phyloP scores from a whole-genome alignment of 2,329 filamentous ascomycete genomes.

The Nakataea oryzae region DNA sequence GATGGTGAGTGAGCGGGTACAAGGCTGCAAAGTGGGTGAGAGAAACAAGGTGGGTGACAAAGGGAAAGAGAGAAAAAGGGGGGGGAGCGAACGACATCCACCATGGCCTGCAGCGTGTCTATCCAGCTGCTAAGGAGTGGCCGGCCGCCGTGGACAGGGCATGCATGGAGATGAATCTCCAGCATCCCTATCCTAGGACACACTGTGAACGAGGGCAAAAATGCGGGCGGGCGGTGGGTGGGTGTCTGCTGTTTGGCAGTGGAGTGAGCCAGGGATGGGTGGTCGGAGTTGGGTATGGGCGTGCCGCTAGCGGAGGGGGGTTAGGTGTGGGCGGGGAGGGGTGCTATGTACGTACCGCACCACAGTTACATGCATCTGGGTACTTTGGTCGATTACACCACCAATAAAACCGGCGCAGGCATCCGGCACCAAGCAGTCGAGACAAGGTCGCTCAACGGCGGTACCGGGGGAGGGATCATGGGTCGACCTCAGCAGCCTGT shows the following conservation, averaged over 20 bases:
- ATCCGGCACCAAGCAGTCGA: constrained; percentile 15
- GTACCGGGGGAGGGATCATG: background rate
- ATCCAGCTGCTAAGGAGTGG: background rate
- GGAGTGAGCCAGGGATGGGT: background rate
- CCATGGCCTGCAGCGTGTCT: background rate
- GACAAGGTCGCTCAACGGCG: constrained; percentile 14
- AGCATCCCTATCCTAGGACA: background rate
- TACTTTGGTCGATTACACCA: background rate
- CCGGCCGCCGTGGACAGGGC: background rate
- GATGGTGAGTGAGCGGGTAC: background rate
- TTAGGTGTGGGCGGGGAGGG: background rate
- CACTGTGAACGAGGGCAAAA: background rate
- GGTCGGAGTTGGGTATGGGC: background rate
- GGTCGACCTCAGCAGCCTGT: background rate
- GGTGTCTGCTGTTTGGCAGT: background rate
- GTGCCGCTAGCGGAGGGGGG: background rate
- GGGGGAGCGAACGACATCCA: background rate
- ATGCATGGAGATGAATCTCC: background rate
- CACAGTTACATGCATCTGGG: background rate
- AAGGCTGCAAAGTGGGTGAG: background rate
- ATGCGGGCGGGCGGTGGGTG: background rate
- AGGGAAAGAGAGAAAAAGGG: background rate
- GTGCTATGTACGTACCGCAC: background rate
- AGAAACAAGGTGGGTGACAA: background rate
- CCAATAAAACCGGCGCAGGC: constrained; percentile 16